Evolutionary conservation across 805 yeast species (phyloP).

Genomic region (Candida vartiovaarae): DNA sequence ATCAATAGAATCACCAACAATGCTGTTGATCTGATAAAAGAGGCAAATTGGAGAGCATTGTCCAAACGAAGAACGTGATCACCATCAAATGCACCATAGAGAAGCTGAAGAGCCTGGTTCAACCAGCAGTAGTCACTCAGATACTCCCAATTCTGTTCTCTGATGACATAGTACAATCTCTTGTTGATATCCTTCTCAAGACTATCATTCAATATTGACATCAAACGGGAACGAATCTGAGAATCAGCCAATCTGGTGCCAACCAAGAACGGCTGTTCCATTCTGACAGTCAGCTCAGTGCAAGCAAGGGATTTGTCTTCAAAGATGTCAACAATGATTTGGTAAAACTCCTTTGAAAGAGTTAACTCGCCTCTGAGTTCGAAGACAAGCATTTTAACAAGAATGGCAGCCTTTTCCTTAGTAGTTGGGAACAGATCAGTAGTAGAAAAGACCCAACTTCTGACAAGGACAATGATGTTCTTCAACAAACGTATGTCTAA

Average conservation of each 20-base stretch:
- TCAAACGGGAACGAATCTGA: slow-evolving; percentile 63
- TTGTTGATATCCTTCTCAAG: slow-evolving; percentile 72
- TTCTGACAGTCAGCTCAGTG: slow-evolving; percentile 84
- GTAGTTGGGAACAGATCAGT: slow-evolving; percentile 86
- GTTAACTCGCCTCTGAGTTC: slow-evolving; percentile 83
- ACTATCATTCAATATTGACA: slow-evolving; percentile 72
- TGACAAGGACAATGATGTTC: slow-evolving; percentile 69
- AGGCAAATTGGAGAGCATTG: slow-evolving; percentile 46
- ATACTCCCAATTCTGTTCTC: slow-evolving; percentile 97
- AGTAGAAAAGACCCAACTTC: slow-evolving; percentile 84
- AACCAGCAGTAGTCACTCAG: slow-evolving; percentile 92
- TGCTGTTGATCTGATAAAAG: slow-evolving; percentile 35
- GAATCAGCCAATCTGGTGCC: slow-evolving; percentile 85
- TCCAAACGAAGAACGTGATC: slow-evolving; percentile 40
- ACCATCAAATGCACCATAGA: slow-evolving; percentile 69
- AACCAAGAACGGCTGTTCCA: slow-evolving; percentile 94
- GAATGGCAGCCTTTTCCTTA: slow-evolving; percentile 91
- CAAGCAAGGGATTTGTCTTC: slow-evolving; percentile 70
- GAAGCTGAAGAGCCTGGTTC: slow-evolving; percentile 82
- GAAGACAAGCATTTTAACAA: slow-evolving; percentile 89
- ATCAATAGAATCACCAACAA: slow-evolving; percentile 16
- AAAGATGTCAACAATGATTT: slow-evolving; percentile 81
- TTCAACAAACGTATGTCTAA: slow-evolving; percentile 67
- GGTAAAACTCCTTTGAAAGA: slow-evolving; percentile 70
- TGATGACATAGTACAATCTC: slow-evolving; percentile 76